These are phyloP conservation scores for Mortierella sp. DNA, from an alignment of 371 early-diverging fungal genomes.

Conservation along the genomic window DNA sequence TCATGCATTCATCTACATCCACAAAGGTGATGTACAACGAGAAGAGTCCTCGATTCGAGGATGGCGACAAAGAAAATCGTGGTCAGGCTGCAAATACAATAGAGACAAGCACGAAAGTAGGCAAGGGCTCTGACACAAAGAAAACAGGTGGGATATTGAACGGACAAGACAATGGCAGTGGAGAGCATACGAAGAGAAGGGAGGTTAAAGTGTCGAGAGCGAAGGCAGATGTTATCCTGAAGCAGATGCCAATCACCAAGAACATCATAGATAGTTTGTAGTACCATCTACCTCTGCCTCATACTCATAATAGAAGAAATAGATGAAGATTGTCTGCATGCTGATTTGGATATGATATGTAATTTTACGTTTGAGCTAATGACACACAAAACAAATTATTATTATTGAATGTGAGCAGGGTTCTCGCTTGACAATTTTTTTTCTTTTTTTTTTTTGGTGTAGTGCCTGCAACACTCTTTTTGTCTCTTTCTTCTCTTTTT, in stretches of 20 bases:
- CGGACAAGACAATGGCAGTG: too few species aligned
- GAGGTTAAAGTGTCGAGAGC: constrained; percentile 18
- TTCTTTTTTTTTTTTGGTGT: neutral
- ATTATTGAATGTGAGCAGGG: constrained; percentile 1
- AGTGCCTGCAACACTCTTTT: too few species aligned
- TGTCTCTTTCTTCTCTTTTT: neutral
- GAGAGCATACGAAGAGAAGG: neutral
- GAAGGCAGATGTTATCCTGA: constrained; percentile 24
- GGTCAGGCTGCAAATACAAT: neutral
- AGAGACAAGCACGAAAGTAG: neutral
- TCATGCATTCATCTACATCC: neutral
- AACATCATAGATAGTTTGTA: constrained; percentile 41
- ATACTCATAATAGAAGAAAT: too few species aligned
- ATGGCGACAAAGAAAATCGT: constrained; percentile 17
- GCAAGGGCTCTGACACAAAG: neutral
- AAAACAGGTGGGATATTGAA: neutral
- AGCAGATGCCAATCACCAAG: constrained; percentile 23
- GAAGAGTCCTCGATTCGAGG: neutral
- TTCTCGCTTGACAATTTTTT: neutral
- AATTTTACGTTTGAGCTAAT: too few species aligned
- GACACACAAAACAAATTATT: too few species aligned
- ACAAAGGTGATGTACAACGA: neutral
- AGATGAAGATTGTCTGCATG: too few species aligned
- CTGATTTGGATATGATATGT: too few species aligned
- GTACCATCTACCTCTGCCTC: neutral